Percentiles rank a stretch among this genome's conserved stretches.
These are phyloP conservation scores for Theobroma cacao DNA, from an alignment of 345 rosid species.

Conservation along the genomic window DNA sequence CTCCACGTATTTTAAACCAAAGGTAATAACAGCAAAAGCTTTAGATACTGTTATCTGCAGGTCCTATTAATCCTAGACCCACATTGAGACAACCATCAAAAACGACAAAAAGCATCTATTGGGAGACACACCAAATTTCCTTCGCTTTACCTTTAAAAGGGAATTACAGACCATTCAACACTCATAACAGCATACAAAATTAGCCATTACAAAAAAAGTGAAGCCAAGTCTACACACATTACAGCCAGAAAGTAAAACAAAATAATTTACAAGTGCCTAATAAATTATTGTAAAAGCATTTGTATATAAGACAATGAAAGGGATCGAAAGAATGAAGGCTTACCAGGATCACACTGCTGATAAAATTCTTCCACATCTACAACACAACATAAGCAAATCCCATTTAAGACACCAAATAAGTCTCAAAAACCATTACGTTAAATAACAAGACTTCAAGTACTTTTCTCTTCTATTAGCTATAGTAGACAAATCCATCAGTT, in stretches of 20 bases:
- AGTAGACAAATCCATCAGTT: neutral
- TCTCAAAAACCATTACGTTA: neutral
- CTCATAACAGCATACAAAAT: neutral
- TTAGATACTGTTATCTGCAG: neutral
- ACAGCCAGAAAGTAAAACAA: neutral
- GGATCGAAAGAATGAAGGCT: conserved; percentile 19
- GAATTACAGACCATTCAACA: neutral
- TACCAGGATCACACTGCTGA: conserved; percentile 72
- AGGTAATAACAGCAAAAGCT: neutral
- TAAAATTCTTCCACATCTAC: conserved; percentile 66
- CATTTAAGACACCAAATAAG: conserved; percentile 9
- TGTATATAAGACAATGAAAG: neutral
- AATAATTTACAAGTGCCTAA: neutral
- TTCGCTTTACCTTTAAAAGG: neutral
- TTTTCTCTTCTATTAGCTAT: neutral
- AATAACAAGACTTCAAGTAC: neutral
- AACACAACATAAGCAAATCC: conserved; percentile 15
- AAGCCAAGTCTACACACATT: neutral
- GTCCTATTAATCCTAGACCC: neutral
- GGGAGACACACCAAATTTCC: neutral
- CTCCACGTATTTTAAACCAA: neutral
- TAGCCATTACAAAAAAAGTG: neutral
- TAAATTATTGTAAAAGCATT: neutral
- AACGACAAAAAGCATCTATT: neutral
- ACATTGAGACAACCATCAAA: neutral